Percentiles rank a stretch among this genome's conserved stretches.
Evolutionary conservation across 257 asterid species (phyloP).

Genomic region (Solanum ahanhuiri): DNA sequence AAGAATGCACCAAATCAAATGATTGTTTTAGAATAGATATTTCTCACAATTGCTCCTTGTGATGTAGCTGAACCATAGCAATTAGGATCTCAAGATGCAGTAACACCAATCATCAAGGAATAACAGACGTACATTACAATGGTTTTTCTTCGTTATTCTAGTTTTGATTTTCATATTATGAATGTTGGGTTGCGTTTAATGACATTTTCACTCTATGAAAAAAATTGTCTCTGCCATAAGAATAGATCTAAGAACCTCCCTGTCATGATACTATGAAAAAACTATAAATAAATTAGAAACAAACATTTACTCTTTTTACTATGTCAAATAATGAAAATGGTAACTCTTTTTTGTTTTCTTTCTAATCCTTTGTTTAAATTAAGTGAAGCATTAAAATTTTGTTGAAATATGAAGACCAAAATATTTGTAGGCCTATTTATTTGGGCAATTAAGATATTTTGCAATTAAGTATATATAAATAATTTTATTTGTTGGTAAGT

Average conservation of each 20-base stretch:
- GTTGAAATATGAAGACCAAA: no score
- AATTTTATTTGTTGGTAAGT: not conserved
- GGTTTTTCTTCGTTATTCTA: not conserved
- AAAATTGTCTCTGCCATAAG: not conserved
- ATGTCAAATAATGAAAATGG: not conserved
- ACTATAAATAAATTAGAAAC: no score
- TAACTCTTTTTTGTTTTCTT: not conserved
- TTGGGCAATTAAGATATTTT: not conserved
- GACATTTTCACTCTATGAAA: not conserved
- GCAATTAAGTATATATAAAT: not conserved
- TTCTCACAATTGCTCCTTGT: no score
- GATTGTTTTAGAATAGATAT: no score
- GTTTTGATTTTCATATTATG: no score
- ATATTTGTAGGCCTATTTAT: not conserved
- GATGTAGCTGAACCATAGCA: not conserved
- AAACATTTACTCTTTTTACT: not conserved
- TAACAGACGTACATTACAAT: not conserved
- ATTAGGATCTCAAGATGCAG: not conserved
- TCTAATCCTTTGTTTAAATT: not conserved
- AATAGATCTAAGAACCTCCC: not conserved
- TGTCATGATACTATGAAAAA: not conserved
- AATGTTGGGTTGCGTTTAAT: not conserved
- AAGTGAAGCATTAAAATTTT: not conserved
- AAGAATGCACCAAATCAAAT: no score
- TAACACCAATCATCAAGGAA: not conserved